These are phyloP conservation scores for Hypoxylon lienhwacheense DNA, from an alignment of 495 filamentous ascomycete genomes.

Conservation along the genomic window DNA sequence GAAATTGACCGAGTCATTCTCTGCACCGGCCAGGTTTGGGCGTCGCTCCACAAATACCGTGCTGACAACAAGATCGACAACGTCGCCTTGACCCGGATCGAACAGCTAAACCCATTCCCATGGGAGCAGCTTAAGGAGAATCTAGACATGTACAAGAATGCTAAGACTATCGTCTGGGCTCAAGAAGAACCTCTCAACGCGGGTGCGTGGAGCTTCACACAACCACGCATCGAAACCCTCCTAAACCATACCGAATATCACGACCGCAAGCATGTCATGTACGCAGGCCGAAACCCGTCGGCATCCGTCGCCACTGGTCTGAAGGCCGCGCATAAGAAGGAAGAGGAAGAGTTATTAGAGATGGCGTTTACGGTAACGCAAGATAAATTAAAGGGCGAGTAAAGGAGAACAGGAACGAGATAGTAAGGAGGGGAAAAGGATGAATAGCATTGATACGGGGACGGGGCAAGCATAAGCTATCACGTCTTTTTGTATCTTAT, in stretches of 20 bases:
- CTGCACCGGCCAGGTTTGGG: constrained; percentile 94
- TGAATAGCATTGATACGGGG: constrained; percentile 21
- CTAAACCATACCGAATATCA: constrained; percentile 90
- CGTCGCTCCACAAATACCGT: constrained; percentile 87
- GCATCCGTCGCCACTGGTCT: constrained; percentile 91
- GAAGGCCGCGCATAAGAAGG: constrained; percentile 86
- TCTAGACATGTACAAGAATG: constrained; percentile 93
- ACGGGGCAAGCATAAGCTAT: constrained; percentile 19
- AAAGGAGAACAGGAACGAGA: constrained; percentile 30
- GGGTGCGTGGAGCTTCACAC: constrained; percentile 90
- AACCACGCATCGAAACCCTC: constrained; percentile 94
- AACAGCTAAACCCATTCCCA: constrained; percentile 98
- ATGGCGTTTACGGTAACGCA: constrained; percentile 65
- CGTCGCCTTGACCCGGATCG: constrained; percentile 89
- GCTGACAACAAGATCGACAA: constrained; percentile 79
- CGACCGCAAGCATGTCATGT: constrained; percentile 92
- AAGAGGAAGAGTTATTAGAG: constrained; percentile 88
- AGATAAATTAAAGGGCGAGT: constrained; percentile 73
- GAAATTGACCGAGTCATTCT: constrained; percentile 93
- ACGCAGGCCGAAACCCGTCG: constrained; percentile 87
- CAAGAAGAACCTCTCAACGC: constrained; percentile 99
- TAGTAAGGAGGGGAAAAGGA: no score
- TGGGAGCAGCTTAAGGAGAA: constrained; percentile 96
- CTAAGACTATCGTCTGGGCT: constrained; percentile 91
- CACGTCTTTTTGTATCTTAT: constrained; percentile 37